A percentile compares a stretch with the other conserved stretches of the same genome.
Evolutionary conservation across 306 rosid genomes (phyloP).

Genomic region (Lithocarpus polystachyus): DNA sequence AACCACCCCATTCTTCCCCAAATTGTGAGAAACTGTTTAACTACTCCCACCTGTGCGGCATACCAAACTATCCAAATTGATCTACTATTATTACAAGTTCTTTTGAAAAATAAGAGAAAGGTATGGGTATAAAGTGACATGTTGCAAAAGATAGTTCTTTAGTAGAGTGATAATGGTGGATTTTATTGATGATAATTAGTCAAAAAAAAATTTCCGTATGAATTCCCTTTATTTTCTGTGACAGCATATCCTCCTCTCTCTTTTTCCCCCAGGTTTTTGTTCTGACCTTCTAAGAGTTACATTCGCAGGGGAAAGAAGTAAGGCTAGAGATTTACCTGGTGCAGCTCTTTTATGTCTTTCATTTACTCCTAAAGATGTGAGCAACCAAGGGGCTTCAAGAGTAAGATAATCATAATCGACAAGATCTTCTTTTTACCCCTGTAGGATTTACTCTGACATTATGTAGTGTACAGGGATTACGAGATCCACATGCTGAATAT

Average conservation of each 20-base stretch:
- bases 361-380: slow-evolving; percentile 63
- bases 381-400: slow-evolving; percentile 42
- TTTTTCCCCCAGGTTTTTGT: not conserved
- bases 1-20: too few relatives aligned
- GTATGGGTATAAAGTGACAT: not conserved
- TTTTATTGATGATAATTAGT: not conserved
- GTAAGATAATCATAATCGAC: slow-evolving; percentile 40
- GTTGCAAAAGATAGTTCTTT: slow-evolving; percentile 10
- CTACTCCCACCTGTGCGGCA: not conserved
- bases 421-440: slow-evolving; percentile 15
- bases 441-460: slow-evolving; percentile 22
- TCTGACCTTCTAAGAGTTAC: slow-evolving; percentile 12
- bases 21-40: not conserved
- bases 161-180: slow-evolving; percentile 6
- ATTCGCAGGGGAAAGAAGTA: slow-evolving; percentile 55
- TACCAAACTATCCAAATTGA: slow-evolving; percentile 1
- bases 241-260: not conserved
- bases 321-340: slow-evolving; percentile 69
- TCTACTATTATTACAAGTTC: slow-evolving; percentile 17
- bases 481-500: slow-evolving; percentile 63
- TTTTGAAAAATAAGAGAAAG: not conserved
- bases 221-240: slow-evolving; percentile 2
- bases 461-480: slow-evolving; percentile 44
- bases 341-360: slow-evolving; percentile 79
- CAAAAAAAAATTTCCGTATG: not conserved